Percentiles rank a stretch among this genome's conserved stretches.
Conservation (phyloP, 2,329 filamentous ascomycete genomes). For the Domatiomyces catenatus region DNA sequence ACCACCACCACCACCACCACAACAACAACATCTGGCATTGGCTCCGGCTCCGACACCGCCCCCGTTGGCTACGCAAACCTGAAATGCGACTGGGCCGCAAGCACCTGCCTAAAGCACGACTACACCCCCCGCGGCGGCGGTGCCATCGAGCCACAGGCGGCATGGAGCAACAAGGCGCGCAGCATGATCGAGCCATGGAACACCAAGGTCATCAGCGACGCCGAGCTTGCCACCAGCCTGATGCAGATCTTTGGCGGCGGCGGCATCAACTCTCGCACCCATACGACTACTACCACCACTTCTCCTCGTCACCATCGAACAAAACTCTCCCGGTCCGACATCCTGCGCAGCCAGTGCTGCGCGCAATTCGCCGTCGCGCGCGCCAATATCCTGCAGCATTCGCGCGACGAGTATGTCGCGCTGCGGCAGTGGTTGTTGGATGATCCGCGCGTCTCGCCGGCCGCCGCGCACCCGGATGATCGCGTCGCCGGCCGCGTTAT, state of each 20-base stretch:
- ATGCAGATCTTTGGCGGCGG: conserved; percentile 23
- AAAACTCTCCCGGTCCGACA: conserved; percentile 28
- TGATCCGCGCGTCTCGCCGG: conserved; percentile 10
- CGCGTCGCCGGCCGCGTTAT: conserved; percentile 31
- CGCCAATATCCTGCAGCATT: conserved; percentile 34
- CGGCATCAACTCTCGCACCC: conserved; percentile 21
- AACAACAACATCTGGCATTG: too few relatives aligned
- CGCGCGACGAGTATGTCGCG: conserved; percentile 36
- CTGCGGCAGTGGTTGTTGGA: conserved; percentile 40
- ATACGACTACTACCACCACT: too few relatives aligned
- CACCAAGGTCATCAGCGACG: conserved; percentile 26
- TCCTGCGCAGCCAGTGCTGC: conserved; percentile 37
- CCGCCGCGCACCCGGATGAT: conserved; percentile 28
- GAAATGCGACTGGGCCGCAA: conserved; percentile 36
- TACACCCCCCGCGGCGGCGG: too few relatives aligned
- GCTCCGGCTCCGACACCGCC: conserved; percentile 22
- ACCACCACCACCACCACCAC: too few relatives aligned
- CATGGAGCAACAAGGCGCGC: conserved; percentile 26
- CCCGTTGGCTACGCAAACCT: conserved; percentile 36
- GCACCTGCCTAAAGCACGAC: conserved; percentile 24
- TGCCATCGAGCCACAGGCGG: conserved; percentile 25
- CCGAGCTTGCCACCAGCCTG: conserved; percentile 23
- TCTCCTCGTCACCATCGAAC: too few relatives aligned
- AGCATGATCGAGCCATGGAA: conserved; percentile 30
- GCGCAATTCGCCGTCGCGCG: conserved; percentile 41